Evolutionary conservation across 2,329 filamentous ascomycete genomes (phyloP).

Genomic region (Nothophaeocryptopus gaeumannii): DNA sequence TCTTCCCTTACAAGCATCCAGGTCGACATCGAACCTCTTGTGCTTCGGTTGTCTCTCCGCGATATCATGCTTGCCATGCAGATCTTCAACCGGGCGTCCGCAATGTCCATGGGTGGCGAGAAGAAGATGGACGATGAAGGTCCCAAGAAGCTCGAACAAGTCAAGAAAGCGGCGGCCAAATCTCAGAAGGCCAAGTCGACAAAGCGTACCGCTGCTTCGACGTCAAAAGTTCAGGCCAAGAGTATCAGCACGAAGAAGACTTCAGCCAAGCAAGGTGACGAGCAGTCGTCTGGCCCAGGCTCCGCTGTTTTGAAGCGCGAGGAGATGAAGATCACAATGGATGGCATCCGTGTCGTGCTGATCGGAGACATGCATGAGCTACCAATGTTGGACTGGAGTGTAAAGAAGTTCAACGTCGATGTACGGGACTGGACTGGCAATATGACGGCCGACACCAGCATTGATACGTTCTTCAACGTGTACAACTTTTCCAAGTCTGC

Average conservation of each 20-base stretch:
- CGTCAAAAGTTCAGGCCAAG: slow-evolving; percentile 45
- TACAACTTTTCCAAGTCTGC: slow-evolving; percentile 99
- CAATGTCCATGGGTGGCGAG: slow-evolving; percentile 62
- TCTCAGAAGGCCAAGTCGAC: slow-evolving; percentile 39
- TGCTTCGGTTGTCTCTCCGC: slow-evolving; percentile 82
- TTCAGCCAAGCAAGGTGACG: slow-evolving; percentile 46
- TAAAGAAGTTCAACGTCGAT: slow-evolving; percentile 82
- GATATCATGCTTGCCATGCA: slow-evolving; percentile 94
- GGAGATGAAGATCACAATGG: slow-evolving; percentile 79
- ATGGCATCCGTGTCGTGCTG: slow-evolving; percentile 85
- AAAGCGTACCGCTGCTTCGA: slow-evolving; percentile 48
- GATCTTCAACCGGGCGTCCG: slow-evolving; percentile 85
- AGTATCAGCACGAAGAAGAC: slow-evolving; percentile 49
- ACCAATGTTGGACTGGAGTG: slow-evolving; percentile 87
- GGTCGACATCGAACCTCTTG: slow-evolving; percentile 84
- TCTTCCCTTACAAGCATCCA: slow-evolving; percentile 72
- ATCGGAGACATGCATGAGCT: slow-evolving; percentile 96
- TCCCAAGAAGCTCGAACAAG: slow-evolving; percentile 54
- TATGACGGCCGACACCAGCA: slow-evolving; percentile 80
- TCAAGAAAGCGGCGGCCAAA: slow-evolving; percentile 39
- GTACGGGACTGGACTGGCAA: slow-evolving; percentile 89
- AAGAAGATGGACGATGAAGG: slow-evolving; percentile 53
- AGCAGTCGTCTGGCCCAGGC: slow-evolving; percentile 37
- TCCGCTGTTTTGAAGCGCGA: slow-evolving; percentile 65
- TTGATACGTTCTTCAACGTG: slow-evolving; percentile 92